Evolutionary conservation across 306 rosid species (phyloP).

Genomic region (Herpetospermum pedunculosum): DNA sequence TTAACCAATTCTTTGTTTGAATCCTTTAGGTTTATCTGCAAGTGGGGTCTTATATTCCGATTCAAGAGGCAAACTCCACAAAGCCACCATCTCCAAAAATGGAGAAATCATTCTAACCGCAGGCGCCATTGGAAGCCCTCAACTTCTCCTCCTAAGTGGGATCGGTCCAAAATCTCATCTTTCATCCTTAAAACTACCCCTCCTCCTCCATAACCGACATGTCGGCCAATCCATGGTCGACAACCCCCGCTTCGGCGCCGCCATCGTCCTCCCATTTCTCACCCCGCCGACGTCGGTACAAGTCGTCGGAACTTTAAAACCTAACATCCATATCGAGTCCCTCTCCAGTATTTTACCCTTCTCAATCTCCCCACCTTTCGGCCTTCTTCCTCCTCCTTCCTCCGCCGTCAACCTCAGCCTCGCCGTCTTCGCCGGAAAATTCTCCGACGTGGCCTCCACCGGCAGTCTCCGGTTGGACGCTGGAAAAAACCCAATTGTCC

Average conservation of each 20-base stretch:
- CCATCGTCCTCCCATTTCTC: background rate
- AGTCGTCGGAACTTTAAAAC: background rate
- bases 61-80: slow-evolving; percentile 5
- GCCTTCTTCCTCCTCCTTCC: background rate
- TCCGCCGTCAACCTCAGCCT: background rate
- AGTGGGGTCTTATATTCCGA: slow-evolving; percentile 14
- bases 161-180: slow-evolving; percentile 10
- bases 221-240: slow-evolving; percentile 15
- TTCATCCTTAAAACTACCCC: slow-evolving; percentile 10
- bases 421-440: background rate
- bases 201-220: slow-evolving; percentile 5
- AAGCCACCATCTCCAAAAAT: background rate
- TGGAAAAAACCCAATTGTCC: background rate
- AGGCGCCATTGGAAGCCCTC: slow-evolving; percentile 25
- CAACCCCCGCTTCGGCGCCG: slow-evolving; percentile 6
- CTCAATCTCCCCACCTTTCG: background rate
- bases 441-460: background rate
- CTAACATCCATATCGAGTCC: background rate
- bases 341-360: background rate
- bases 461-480: slow-evolving; percentile 2
- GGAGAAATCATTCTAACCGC: slow-evolving; percentile 23
- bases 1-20: background rate
- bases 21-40: background rate
- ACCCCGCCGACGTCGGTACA: background rate
- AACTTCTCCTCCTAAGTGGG: slow-evolving; percentile 18